These are phyloP conservation scores for Silene vulgaris DNA, from an alignment of 179 eudicot species.

Conservation along the genomic window DNA sequence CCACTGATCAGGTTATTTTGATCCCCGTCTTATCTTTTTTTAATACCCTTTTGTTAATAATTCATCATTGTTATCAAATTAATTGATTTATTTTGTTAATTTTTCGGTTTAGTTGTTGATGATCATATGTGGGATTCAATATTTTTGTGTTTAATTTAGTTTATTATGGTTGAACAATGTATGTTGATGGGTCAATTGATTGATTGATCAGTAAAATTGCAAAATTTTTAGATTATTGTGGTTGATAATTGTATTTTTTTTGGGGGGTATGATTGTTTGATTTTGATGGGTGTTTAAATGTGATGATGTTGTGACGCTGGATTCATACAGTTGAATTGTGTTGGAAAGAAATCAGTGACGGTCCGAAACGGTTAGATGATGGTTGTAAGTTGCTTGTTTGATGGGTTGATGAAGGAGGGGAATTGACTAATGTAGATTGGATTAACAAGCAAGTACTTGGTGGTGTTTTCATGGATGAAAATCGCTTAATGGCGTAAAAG, in stretches of 20 bases:
- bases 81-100: slow-evolving; percentile 10
- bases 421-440: slow-evolving; percentile 9
- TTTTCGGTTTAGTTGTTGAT: not conserved
- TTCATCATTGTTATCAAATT: not conserved
- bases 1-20: slow-evolving; percentile 49
- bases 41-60: not conserved
- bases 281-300: not conserved
- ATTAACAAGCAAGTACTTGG: not conserved
- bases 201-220: slow-evolving; percentile 7
- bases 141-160: not conserved
- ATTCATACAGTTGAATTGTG: not conserved
- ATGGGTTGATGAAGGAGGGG: not conserved
- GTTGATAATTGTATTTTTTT: too few relatives aligned
- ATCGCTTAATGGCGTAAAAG: not conserved
- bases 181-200: not conserved
- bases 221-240: not conserved
- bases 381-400: not conserved
- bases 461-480: not conserved
- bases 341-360: too few relatives aligned
- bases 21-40: not conserved
- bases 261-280: not conserved
- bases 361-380: not conserved
- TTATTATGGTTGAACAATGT: not conserved
- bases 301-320: too few relatives aligned
- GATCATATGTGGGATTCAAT: not conserved